Percentiles rank a stretch among this genome's conserved stretches.
Evolutionary conservation across 2,329 filamentous ascomycete genomes (phyloP).

Genomic region (Furcasterigmium furcatum): DNA sequence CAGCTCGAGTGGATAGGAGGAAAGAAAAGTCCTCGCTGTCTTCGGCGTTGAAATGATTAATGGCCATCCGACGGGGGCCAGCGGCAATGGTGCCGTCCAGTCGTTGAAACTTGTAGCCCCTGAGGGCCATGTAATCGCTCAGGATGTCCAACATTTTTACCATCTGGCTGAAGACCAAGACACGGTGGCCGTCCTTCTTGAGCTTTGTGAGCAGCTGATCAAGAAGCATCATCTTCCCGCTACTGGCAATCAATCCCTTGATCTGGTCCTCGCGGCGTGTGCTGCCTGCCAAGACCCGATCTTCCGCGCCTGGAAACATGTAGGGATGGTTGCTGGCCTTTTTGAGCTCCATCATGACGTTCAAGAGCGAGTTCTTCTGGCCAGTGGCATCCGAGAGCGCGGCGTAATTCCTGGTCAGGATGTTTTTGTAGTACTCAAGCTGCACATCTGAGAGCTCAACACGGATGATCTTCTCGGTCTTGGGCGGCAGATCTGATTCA

Average conservation of each 20-base stretch:
- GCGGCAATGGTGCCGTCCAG: constrained; percentile 94
- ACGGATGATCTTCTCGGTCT: constrained; percentile 98
- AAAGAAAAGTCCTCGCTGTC: constrained; percentile 96
- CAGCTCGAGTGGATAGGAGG: constrained; percentile 88
- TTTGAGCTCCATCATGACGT: constrained; percentile 99
- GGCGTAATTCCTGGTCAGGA: constrained; percentile 92
- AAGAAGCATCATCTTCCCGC: constrained; percentile 99
- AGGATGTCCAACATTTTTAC: constrained; percentile 97
- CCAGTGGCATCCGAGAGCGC: constrained; percentile 89
- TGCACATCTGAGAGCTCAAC: constrained; percentile 96
- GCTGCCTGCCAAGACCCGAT: constrained; percentile 79
- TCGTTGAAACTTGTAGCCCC: constrained; percentile 93
- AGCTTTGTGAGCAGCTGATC: constrained; percentile 93
- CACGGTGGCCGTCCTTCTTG: constrained; percentile 89
- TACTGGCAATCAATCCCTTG: constrained; percentile 91
- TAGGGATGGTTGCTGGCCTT: constrained; percentile 99
- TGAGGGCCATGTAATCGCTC: constrained; percentile 86
- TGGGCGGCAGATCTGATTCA: constrained; percentile 91
- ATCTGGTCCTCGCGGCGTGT: constrained; percentile 84
- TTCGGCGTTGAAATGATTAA: constrained; percentile 98
- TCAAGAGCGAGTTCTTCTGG: constrained; percentile 90
- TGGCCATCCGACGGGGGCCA: constrained; percentile 83
- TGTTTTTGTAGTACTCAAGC: constrained; percentile 98
- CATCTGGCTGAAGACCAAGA: constrained; percentile 99
- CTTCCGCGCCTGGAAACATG: constrained; percentile 93